Percentiles rank a stretch among this genome's conserved stretches.
Conservation (phyloP, 129 eudicot species). For the Dittrichia graveolens region DNA sequence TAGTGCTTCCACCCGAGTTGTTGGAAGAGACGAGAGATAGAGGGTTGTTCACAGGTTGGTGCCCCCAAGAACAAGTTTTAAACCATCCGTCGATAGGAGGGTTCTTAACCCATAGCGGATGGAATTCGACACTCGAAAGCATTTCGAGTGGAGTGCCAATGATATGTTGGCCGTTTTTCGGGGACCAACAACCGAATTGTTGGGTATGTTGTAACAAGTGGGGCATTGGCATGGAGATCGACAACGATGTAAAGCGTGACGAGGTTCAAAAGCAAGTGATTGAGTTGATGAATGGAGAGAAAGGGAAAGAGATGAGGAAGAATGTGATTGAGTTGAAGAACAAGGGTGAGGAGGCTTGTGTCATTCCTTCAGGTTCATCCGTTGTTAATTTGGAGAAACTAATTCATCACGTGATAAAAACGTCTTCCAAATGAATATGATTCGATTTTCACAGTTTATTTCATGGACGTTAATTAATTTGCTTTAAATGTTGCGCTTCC, state of each 20-base stretch:
- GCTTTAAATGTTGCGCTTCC: not conserved
- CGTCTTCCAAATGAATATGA: slow-evolving; percentile 22
- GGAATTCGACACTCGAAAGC: slow-evolving; percentile 36
- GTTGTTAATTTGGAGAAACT: slow-evolving; percentile 28
- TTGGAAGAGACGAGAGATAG: slow-evolving; percentile 18
- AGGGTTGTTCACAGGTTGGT: slow-evolving; percentile 31
- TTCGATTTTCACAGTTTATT: not conserved
- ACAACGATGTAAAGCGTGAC: slow-evolving; percentile 25
- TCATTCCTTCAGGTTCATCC: slow-evolving; percentile 21
- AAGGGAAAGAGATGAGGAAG: slow-evolving; percentile 26
- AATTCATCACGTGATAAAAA: slow-evolving; percentile 4
- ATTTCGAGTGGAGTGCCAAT: slow-evolving; percentile 34
- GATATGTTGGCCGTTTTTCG: slow-evolving; percentile 42
- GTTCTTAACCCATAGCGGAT: slow-evolving; percentile 35
- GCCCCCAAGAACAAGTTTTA: slow-evolving; percentile 39
- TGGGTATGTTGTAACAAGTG: slow-evolving; percentile 32
- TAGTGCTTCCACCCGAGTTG: slow-evolving; percentile 32
- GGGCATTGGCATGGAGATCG: slow-evolving; percentile 33
- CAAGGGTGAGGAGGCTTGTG: slow-evolving; percentile 34
- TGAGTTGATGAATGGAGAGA: slow-evolving; percentile 35
- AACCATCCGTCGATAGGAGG: slow-evolving; percentile 35
- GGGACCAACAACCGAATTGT: slow-evolving; percentile 35
- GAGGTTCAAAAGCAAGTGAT: slow-evolving; percentile 32
- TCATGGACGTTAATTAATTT: not conserved
- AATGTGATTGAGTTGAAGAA: slow-evolving; percentile 29